Conservation (phyloP, 352 stramenopile genomes). For the Blastocystis sp. region DNA sequence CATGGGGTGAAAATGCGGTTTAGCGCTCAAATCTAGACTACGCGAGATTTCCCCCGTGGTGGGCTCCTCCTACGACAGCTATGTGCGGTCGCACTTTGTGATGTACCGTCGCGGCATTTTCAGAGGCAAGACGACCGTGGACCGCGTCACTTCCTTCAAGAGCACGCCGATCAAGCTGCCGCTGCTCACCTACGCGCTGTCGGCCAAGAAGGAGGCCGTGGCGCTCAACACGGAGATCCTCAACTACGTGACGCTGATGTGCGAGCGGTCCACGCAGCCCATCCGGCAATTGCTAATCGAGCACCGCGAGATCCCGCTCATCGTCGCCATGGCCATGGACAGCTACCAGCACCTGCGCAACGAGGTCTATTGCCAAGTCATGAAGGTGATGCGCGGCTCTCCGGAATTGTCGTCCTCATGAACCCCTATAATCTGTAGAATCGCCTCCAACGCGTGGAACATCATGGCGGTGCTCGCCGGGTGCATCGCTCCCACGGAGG, state of each 20-base stretch:
- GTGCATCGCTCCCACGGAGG: conserved; percentile 46
- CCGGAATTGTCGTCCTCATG: neutral
- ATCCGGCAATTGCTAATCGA: neutral
- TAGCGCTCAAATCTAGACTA: neutral
- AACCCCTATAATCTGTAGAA: neutral
- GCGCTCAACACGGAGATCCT: conserved; percentile 15
- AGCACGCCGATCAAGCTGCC: conserved; percentile 26
- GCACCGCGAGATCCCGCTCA: conserved; percentile 5
- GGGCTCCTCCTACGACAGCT: conserved; percentile 4
- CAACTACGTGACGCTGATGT: conserved; percentile 14
- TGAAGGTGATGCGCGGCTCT: conserved; percentile 47
- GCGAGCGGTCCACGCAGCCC: neutral
- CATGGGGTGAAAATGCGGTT: neutral
- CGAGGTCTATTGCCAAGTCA: conserved; percentile 55
- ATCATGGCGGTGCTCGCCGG: conserved; percentile 46
- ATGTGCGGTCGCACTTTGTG: conserved; percentile 9
- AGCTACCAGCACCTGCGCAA: conserved; percentile 48
- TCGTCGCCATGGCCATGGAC: conserved; percentile 52
- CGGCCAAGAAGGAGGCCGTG: neutral
- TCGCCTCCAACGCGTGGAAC: conserved; percentile 34
- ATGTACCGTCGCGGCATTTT: conserved; percentile 46
- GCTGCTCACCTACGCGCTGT: conserved; percentile 1
- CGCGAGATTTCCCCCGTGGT: neutral
- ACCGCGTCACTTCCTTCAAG: conserved; percentile 34
- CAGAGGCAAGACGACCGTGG: neutral